These are phyloP conservation scores for Chrysosporium keratinophilum DNA, from an alignment of 2,329 filamentous ascomycete genomes.

Conservation along the genomic window DNA sequence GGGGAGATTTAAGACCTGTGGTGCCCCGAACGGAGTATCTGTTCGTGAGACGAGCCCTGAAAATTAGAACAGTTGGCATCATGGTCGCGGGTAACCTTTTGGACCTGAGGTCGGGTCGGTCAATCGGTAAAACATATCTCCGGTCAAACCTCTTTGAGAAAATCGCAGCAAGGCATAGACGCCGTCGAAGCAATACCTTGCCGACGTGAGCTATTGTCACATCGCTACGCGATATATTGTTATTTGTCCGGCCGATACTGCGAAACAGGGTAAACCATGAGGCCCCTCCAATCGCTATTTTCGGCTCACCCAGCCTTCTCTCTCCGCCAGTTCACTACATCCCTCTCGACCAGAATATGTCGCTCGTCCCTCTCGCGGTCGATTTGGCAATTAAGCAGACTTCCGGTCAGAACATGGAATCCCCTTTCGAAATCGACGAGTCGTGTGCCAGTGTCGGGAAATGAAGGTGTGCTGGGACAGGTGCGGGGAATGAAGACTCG, in stretches of 20 bases:
- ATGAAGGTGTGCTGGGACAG: constrained; percentile 37
- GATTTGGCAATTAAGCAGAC: constrained; percentile 26
- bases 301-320: constrained; percentile 25
- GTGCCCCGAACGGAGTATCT: too few species aligned
- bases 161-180: too few species aligned
- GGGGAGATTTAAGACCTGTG: too few species aligned
- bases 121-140: neutral
- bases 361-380: constrained; percentile 23
- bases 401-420: constrained; percentile 10
- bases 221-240: too few species aligned
- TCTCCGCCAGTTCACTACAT: constrained; percentile 26
- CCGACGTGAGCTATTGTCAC: too few species aligned
- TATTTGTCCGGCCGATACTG: too few species aligned
- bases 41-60: too few species aligned
- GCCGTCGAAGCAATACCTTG: too few species aligned
- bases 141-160: neutral
- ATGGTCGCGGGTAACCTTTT: too few species aligned
- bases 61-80: too few species aligned
- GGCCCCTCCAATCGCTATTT: constrained; percentile 26
- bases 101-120: neutral
- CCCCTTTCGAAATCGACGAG: neutral
- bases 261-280: neutral
- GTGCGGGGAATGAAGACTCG: constrained; percentile 84
- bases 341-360: constrained; percentile 22
- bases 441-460: constrained; percentile 9